Evolutionary conservation across 352 stramenopile genomes (phyloP).

Genomic region (Globisporangium takayamanum): DNA sequence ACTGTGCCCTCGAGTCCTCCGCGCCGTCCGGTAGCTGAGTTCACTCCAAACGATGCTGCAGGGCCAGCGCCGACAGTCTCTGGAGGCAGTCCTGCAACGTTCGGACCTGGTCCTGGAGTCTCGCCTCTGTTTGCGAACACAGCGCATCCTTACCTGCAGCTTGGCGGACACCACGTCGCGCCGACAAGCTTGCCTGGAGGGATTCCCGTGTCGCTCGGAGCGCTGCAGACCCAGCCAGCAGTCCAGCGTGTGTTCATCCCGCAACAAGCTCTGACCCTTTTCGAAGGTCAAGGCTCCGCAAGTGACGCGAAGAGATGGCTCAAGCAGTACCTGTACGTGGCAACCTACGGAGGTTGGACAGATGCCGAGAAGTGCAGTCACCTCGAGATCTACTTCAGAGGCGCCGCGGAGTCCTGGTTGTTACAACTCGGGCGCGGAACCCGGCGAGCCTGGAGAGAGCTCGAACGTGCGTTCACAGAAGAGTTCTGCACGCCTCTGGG

Average conservation of each 20-base stretch:
- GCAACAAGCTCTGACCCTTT: background rate
- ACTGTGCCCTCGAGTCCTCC: no score
- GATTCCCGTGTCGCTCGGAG: background rate
- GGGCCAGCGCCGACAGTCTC: no score
- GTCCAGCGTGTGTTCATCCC: slow-evolving; percentile 1
- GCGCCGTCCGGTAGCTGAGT: no score
- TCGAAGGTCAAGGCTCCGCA: background rate
- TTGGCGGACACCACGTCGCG: no score
- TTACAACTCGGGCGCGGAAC: background rate
- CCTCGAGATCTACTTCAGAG: slow-evolving; percentile 1
- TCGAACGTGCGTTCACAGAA: background rate
- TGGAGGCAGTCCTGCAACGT: no score
- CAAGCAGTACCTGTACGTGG: background rate
- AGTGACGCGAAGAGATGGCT: background rate
- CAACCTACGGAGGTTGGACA: background rate
- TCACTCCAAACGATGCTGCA: no score
- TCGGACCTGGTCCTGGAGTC: no score
- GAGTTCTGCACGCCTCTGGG: no score
- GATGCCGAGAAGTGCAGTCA: background rate
- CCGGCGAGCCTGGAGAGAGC: background rate
- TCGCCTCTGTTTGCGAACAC: no score
- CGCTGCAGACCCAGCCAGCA: background rate
- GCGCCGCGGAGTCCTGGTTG: background rate
- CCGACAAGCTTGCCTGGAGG: no score
- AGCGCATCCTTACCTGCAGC: no score